Percentiles rank a stretch among this genome's conserved stretches.
Evolutionary conservation across 345 rosid species (phyloP).

Genomic region (Noccaea caerulescens): DNA sequence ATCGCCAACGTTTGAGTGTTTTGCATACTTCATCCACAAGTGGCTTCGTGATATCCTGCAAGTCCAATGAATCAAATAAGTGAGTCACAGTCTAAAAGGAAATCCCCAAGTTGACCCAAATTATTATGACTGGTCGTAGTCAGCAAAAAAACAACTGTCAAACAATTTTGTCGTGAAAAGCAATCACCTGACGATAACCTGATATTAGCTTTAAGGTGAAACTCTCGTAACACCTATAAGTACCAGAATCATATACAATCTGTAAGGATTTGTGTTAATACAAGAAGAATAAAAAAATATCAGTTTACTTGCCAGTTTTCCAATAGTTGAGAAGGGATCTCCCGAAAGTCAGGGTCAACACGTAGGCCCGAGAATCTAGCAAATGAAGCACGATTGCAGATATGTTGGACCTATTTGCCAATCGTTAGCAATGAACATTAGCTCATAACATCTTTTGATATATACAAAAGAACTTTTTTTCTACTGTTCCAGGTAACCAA

Average conservation of each 20-base stretch:
- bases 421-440: constrained; percentile 15
- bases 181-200: constrained; percentile 87
- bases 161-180: constrained; percentile 19
- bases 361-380: constrained; percentile 85
- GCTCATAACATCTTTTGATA: constrained; percentile 20
- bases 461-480: constrained; percentile 4
- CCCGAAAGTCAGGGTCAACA: constrained; percentile 89
- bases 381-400: constrained; percentile 91
- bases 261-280: constrained; percentile 14
- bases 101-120: not conserved
- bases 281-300: constrained; percentile 34
- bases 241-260: constrained; percentile 33
- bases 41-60: constrained; percentile 87
- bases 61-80: constrained; percentile 23
- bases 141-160: not conserved
- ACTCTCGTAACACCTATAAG: constrained; percentile 89
- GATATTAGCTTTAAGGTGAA: constrained; percentile 86
- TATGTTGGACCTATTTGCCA: constrained; percentile 74
- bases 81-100: constrained; percentile 15
- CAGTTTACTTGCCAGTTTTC: constrained; percentile 83
- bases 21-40: constrained; percentile 76
- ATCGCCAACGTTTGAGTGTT: constrained; percentile 79
- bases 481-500: constrained; percentile 8
- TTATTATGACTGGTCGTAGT: not conserved
- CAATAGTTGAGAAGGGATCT: constrained; percentile 81